These are phyloP conservation scores for Raffaelea albimanens DNA, from an alignment of 2,329 filamentous ascomycete species.

Conservation along the genomic window DNA sequence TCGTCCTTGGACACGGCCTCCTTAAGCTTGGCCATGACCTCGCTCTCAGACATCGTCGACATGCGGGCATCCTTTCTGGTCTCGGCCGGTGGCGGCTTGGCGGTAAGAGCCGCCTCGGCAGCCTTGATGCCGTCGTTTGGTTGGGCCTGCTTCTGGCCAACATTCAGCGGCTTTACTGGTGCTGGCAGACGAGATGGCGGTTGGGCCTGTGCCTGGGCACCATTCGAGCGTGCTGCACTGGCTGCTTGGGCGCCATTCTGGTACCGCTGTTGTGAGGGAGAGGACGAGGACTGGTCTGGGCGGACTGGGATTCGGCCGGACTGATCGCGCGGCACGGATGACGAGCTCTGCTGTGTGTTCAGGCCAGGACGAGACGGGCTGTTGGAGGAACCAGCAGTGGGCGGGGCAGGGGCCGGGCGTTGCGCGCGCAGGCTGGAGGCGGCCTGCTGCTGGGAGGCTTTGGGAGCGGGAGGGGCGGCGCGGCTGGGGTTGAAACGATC, in stretches of 20 bases:
- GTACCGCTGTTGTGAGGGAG: slow-evolving; percentile 45
- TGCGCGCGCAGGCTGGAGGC: slow-evolving; percentile 55
- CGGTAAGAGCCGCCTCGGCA: slow-evolving; percentile 78
- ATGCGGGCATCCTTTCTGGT: slow-evolving; percentile 91
- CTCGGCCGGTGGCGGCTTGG: slow-evolving; percentile 64
- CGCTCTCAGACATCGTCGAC: slow-evolving; percentile 94
- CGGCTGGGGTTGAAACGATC: slow-evolving; percentile 79
- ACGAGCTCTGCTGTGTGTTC: slow-evolving; percentile 39
- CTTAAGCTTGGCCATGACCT: slow-evolving; percentile 93
- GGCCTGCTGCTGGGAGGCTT: slow-evolving; percentile 38
- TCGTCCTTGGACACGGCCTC: slow-evolving; percentile 94
- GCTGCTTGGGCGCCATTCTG: slow-evolving; percentile 44
- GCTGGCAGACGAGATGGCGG: slow-evolving; percentile 44
- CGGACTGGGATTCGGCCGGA: slow-evolving; percentile 33
- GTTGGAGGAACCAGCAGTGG: slow-evolving; percentile 34
- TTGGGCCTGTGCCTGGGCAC: slow-evolving; percentile 33
- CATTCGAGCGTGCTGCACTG: slow-evolving; percentile 36
- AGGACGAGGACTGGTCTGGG: slow-evolving; percentile 34
- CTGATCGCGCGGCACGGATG: slow-evolving; percentile 24
- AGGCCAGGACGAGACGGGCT: slow-evolving; percentile 35
- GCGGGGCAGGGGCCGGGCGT: slow-evolving; percentile 64
- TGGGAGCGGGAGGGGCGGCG: slow-evolving; percentile 73
- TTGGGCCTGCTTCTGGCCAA: slow-evolving; percentile 54
- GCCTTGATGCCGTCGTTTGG: slow-evolving; percentile 67
- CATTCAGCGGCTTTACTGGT: slow-evolving; percentile 70